phyloP scores from a whole-genome alignment of 495 filamentous ascomycete species.

The Penicillium fimorum region DNA sequence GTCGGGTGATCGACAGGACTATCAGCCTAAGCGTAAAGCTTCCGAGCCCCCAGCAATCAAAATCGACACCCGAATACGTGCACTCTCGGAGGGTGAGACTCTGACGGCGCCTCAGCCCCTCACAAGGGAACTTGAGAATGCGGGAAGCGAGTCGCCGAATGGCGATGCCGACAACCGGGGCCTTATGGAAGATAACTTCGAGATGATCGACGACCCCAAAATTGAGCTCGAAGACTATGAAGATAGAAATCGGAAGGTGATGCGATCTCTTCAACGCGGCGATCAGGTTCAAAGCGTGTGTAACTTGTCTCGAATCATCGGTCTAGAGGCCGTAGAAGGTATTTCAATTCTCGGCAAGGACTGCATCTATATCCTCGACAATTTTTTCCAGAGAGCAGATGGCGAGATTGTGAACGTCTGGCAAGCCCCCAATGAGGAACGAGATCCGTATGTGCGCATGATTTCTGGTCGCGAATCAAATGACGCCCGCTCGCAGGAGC shows the following conservation, averaged over 20 bases:
- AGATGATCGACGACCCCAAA: constrained; percentile 87
- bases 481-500: constrained; percentile 61
- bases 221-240: constrained; percentile 83
- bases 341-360: constrained; percentile 91
- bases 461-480: constrained; percentile 74
- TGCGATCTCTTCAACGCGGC: constrained; percentile 87
- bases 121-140: constrained; percentile 29
- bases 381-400: constrained; percentile 89
- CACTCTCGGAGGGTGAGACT: constrained; percentile 33
- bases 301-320: constrained; percentile 92
- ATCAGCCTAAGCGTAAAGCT: constrained; percentile 79
- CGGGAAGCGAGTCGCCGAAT: constrained; percentile 28
- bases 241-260: constrained; percentile 96
- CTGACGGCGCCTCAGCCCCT: constrained; percentile 35
- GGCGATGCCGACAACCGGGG: constrained; percentile 45
- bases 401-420: constrained; percentile 95
- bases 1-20: constrained; percentile 64
- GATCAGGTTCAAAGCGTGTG: constrained; percentile 92
- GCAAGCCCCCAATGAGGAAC: constrained; percentile 88
- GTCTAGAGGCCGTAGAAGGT: constrained; percentile 88
- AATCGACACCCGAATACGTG: constrained; percentile 36
- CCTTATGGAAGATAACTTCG: constrained; percentile 80
- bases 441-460: constrained; percentile 92
- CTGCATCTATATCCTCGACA: constrained; percentile 88
- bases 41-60: constrained; percentile 46